Evolutionary conservation across 257 asterid species (phyloP).

Genomic region (Primulina tabacum): DNA sequence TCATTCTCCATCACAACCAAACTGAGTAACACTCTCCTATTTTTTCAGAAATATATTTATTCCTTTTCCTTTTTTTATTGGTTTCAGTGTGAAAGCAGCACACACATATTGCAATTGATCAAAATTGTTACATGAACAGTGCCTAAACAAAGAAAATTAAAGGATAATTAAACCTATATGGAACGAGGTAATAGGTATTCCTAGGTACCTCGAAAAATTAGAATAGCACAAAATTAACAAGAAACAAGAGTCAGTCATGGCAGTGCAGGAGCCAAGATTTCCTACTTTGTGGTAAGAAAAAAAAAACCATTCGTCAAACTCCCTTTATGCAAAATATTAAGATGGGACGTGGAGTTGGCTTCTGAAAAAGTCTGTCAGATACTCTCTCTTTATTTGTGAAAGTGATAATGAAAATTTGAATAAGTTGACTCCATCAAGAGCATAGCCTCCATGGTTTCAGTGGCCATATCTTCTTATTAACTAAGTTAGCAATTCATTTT

Average conservation of each 20-base stretch:
- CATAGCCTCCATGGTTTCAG: not conserved
- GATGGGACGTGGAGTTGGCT: not conserved
- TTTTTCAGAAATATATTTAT: not conserved
- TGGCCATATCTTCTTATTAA: not conserved
- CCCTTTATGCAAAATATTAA: not conserved
- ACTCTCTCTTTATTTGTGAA: not conserved
- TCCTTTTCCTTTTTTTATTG: not conserved
- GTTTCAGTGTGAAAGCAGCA: not conserved
- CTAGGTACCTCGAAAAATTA: not conserved
- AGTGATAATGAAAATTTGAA: not conserved
- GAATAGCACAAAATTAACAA: not conserved
- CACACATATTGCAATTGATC: not conserved
- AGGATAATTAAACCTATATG: not conserved
- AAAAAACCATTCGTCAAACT: not conserved
- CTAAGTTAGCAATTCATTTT: not conserved
- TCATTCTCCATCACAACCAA: conserved; percentile 17
- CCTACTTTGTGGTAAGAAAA: not conserved
- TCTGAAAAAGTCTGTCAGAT: not conserved
- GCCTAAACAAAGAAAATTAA: not conserved
- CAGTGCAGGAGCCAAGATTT: conserved; percentile 1
- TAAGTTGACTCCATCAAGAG: not conserved
- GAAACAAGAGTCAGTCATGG: not conserved
- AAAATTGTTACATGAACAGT: not conserved
- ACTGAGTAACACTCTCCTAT: conserved; percentile 7
- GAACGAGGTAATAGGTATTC: not conserved